These are phyloP conservation scores for Micromonas commoda DNA, from an alignment of 139 green algal genomes.

Conservation along the genomic window DNA sequence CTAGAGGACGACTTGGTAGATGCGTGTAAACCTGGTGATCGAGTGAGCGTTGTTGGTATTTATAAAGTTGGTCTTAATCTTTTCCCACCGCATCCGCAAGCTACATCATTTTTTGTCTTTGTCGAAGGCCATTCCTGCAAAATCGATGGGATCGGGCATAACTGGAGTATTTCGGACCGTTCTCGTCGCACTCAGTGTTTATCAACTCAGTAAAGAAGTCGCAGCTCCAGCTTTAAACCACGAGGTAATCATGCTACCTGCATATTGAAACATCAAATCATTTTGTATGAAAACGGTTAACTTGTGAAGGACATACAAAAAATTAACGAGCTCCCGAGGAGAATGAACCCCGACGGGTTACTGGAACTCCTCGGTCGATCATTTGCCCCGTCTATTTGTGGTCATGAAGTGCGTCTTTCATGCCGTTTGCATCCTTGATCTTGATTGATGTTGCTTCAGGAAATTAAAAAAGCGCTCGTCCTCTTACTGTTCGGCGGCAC, in stretches of 20 bases:
- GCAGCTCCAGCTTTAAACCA: slow-evolving; percentile 3
- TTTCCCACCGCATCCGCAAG: too few relatives aligned
- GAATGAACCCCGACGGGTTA: slow-evolving; percentile 44
- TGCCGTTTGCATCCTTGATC: too few relatives aligned
- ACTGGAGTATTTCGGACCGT: slow-evolving; percentile 42
- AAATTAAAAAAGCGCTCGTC: slow-evolving; percentile 83
- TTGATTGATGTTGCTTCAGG: too few relatives aligned
- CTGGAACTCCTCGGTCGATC: slow-evolving; percentile 74
- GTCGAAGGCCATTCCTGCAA: slow-evolving; percentile 42
- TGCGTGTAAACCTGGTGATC: slow-evolving; percentile 87
- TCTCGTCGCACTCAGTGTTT: slow-evolving; percentile 38
- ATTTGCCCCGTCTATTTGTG: slow-evolving; percentile 94
- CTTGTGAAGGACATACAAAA: slow-evolving; percentile 33
- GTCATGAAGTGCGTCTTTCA: slow-evolving; percentile 60
- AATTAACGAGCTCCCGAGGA: slow-evolving; percentile 43
- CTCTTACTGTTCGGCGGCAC: slow-evolving; percentile 63
- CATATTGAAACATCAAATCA: neutral
- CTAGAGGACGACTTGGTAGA: slow-evolving; percentile 71
- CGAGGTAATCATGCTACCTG: neutral
- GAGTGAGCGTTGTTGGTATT: slow-evolving; percentile 79
- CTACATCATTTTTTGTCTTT: neutral
- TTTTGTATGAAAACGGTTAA: neutral
- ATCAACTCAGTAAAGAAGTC: slow-evolving; percentile 32
- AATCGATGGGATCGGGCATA: neutral
- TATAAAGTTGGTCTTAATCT: slow-evolving; percentile 88